Evolutionary conservation across 345 rosid species (phyloP).

Genomic region (Rhodamnia rubescens): DNA sequence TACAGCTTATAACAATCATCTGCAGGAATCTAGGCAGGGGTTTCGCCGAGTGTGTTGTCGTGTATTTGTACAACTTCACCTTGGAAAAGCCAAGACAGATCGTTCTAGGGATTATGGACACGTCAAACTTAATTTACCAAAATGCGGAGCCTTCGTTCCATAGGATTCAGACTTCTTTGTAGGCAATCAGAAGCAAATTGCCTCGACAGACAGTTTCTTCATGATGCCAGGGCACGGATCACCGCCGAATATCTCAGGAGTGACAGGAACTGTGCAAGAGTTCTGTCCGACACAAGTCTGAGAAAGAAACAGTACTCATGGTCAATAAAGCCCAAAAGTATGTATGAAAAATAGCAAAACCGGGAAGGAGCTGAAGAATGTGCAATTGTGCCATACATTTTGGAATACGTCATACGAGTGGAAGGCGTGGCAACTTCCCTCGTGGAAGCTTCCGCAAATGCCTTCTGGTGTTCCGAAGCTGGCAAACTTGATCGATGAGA

Average conservation of each 20-base stretch:
- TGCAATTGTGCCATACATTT: constrained; percentile 35
- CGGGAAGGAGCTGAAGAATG: background rate
- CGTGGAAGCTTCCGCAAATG: constrained; percentile 68
- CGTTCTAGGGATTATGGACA: constrained; percentile 5
- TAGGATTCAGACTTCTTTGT: background rate
- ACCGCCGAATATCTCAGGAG: constrained; percentile 93
- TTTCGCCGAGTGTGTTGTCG: constrained; percentile 32
- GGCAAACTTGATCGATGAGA: constrained; percentile 74
- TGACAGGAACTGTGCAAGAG: constrained; percentile 82
- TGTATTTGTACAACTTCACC: constrained; percentile 81
- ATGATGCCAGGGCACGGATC: constrained; percentile 85
- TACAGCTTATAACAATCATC: constrained; percentile 16
- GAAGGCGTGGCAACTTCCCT: constrained; percentile 86
- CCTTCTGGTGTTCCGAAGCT: constrained; percentile 96
- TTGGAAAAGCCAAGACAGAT: constrained; percentile 16
- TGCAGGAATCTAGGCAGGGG: constrained; percentile 18
- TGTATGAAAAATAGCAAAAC: background rate
- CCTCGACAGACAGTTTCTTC: constrained; percentile 96
- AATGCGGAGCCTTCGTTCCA: background rate
- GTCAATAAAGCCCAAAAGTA: background rate
- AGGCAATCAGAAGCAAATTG: constrained; percentile 51
- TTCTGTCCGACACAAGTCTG: constrained; percentile 91
- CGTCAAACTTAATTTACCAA: background rate
- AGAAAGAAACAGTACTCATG: constrained; percentile 1
- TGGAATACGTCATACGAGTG: constrained; percentile 94